Evolutionary conservation across 2,329 filamentous ascomycete species (phyloP), one percentile per base, ranked within the genome.

Genomic region (Didymosphaeria variabile): DNA sequence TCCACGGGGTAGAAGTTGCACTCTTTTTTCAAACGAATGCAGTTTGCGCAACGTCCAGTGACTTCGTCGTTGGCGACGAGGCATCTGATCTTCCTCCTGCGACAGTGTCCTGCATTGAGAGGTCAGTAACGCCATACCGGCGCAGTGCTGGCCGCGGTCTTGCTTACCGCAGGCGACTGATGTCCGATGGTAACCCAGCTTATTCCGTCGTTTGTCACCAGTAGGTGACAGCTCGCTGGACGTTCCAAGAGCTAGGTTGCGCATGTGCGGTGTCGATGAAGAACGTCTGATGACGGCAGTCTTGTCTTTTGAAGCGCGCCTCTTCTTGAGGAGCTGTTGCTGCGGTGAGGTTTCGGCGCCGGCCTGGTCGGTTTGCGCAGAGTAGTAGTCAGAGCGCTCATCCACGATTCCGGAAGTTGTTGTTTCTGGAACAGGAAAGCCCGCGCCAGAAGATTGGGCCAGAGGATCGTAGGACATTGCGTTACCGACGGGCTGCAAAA

Each of bases 81-180:
- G 79, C 94, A 98, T 79, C 94, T 87, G 64, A 98, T 98, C 80
- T 98, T 98, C 69, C 94, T 90, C 75, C 92, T 87, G 72, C 94
- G 91, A 77, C 94, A 98, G 76, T 97, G 93, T 58, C 91, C 94
- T 97, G 72, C 31, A n/a, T 47, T 50, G 60, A 49, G 62, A 60
- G 58, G 61, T 76, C 54, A 73, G 71, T 67, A 36, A 50, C 12
- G n/a, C 3, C 21, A 8, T 21, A 8, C 21, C 13, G 31, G 42
- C 5, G 42, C 23, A 36, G 12, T n/a, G 21, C 8, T 26, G n/a
- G 9, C 29, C 10, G 8, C 7, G 5, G 19, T 13, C 5, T 60
- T 59, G 88, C 94, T 87, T 86, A 98, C 94, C 91, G 83, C 94
- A 98, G 69, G 94, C 95, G 70, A 97, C 92, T 47, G 94, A 96